Conservation (phyloP, 768 basidiomycete genomes). For the Boletellus ananiceps region DNA sequence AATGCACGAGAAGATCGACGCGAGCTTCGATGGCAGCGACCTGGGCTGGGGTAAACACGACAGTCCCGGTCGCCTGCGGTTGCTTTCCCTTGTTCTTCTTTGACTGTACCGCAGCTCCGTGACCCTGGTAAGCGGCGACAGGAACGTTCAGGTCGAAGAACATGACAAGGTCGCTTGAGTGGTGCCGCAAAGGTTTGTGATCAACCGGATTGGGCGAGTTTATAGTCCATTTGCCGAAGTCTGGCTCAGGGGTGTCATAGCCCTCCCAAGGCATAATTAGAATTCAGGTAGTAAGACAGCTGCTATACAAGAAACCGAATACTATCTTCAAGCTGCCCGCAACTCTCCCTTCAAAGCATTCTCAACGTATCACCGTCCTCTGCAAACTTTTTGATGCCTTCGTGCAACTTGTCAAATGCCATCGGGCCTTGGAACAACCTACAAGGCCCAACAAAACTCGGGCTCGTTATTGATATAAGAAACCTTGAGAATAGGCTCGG, state of each 20-base stretch:
- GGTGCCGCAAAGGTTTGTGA: too few relatives aligned
- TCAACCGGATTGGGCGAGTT: too few relatives aligned
- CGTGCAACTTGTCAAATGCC: constrained; percentile 98
- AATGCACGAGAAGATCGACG: constrained; percentile 66
- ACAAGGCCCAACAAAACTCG: constrained; percentile 91
- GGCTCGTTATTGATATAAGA: constrained; percentile 88
- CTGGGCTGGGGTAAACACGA: constrained; percentile 51
- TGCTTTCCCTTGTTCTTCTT: constrained; percentile 30
- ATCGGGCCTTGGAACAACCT: constrained; percentile 91
- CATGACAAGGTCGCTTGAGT: constrained; percentile 34
- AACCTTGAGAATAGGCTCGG: constrained; percentile 65
- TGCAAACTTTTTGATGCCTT: constrained; percentile 98
- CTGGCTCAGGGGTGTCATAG: too few relatives aligned
- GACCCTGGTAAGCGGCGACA: constrained; percentile 28
- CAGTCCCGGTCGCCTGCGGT: constrained; percentile 32
- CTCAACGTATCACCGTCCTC: constrained; percentile 88
- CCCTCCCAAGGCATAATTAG: neutral
- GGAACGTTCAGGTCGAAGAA: constrained; percentile 69
- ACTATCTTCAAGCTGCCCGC: constrained; percentile 2
- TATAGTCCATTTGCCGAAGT: too few relatives aligned
- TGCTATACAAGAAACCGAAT: neutral
- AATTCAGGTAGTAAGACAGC: neutral
- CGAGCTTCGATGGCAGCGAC: constrained; percentile 55
- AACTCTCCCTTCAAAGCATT: constrained; percentile 67
- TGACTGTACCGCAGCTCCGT: constrained; percentile 10